A percentile compares a stretch with the other conserved stretches of the same genome.
Conservation (phyloP, 441 rosid species). For the Isatis lusitanica region DNA sequence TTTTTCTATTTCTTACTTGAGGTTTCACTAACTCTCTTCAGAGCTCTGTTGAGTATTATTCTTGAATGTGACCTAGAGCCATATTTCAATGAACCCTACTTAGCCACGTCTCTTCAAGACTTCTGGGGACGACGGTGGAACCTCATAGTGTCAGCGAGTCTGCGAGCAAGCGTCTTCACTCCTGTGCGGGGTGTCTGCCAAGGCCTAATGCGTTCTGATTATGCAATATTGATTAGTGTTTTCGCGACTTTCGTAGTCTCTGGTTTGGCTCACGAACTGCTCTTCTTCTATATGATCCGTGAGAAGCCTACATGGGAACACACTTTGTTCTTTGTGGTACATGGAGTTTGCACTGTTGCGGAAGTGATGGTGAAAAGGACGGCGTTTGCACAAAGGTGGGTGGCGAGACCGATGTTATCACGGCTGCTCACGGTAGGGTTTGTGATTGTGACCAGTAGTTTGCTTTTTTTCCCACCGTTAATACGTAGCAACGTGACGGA, state of each 20-base stretch:
- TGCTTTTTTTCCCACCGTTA: not conserved
- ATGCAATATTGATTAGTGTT: not conserved
- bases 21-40: not conserved
- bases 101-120: constrained; percentile 13
- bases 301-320: not conserved
- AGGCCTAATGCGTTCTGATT: not conserved
- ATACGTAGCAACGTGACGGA: not conserved
- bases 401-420: not conserved
- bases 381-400: not conserved
- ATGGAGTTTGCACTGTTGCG: not conserved
- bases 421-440: not conserved
- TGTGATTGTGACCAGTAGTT: not conserved
- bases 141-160: not conserved
- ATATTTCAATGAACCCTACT: not conserved
- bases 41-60: not conserved
- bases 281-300: not conserved
- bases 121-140: constrained; percentile 13
- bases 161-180: not conserved
- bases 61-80: not conserved
- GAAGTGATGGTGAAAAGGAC: constrained; percentile 2
- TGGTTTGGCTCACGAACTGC: constrained; percentile 1
- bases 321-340: not conserved
- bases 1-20: not conserved
- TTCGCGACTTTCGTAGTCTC: not conserved
- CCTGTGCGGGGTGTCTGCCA: not conserved